phyloP scores from a whole-genome alignment of 495 filamentous ascomycete genomes.

The Recurvomyces mirabilis region DNA sequence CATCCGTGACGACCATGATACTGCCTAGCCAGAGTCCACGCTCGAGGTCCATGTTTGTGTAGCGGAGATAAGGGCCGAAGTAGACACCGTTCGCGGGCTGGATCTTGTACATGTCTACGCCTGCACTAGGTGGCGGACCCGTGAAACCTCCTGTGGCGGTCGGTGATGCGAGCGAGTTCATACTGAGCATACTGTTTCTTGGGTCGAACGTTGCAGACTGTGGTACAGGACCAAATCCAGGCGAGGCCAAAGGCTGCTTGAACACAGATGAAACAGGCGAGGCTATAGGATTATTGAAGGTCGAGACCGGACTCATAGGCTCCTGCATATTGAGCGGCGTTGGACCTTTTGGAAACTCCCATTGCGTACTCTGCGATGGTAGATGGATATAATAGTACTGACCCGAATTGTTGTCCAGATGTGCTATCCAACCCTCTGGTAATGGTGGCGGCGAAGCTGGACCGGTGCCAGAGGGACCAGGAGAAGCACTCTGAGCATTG shows the following conservation, averaged over 20 bases:
- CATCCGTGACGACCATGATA: slow-evolving; percentile 76
- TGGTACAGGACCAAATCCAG: slow-evolving; percentile 34
- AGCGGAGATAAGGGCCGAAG: slow-evolving; percentile 90
- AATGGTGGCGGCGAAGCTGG: slow-evolving; percentile 80
- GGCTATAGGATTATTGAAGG: slow-evolving; percentile 46
- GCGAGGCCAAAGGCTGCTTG: slow-evolving; percentile 63
- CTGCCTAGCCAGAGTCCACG: slow-evolving; percentile 80
- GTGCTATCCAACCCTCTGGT: slow-evolving; percentile 96
- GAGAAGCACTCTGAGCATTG: slow-evolving; percentile 20
- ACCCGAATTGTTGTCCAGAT: slow-evolving; percentile 85
- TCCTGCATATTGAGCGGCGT: slow-evolving; percentile 71
- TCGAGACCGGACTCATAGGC: slow-evolving; percentile 57
- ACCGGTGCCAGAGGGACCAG: slow-evolving; percentile 45
- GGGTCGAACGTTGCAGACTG: slow-evolving; percentile 45
- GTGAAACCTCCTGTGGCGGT: slow-evolving; percentile 60
- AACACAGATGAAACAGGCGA: slow-evolving; percentile 57
- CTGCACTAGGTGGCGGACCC: slow-evolving; percentile 73
- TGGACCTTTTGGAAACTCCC: slow-evolving; percentile 93
- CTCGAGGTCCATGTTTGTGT: slow-evolving; percentile 94
- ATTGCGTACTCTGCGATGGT: slow-evolving; percentile 90
- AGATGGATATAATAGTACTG: slow-evolving; percentile 99
- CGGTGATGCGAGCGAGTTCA: slow-evolving; percentile 52
- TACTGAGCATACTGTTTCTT: slow-evolving; percentile 59
- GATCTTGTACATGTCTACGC: slow-evolving; percentile 86
- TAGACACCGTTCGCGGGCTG: slow-evolving; percentile 95